Evolutionary conservation across 2,329 filamentous ascomycete species (phyloP).

Genomic region (Gnomoniopsis smithogilvyi): DNA sequence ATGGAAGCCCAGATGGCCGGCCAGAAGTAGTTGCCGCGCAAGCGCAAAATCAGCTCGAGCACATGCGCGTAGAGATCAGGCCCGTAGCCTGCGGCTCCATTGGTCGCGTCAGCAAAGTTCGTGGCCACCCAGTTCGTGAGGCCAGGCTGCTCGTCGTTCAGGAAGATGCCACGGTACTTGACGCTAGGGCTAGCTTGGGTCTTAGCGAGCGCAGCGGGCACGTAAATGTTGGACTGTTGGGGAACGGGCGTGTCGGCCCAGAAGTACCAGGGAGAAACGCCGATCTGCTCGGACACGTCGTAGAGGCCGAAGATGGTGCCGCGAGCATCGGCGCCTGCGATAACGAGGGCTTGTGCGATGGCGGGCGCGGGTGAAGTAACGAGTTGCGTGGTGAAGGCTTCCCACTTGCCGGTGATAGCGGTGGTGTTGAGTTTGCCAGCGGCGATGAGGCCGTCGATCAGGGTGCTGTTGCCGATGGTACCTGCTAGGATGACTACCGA

Average conservation of each 20-base stretch:
- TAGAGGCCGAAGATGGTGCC: slow-evolving; percentile 70
- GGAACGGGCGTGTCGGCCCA: slow-evolving; percentile 61
- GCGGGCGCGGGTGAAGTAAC: slow-evolving; percentile 56
- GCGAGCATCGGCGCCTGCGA: slow-evolving; percentile 63
- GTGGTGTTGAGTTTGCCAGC: slow-evolving; percentile 56
- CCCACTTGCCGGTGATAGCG: slow-evolving; percentile 62
- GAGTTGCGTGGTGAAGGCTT: slow-evolving; percentile 61
- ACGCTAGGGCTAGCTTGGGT: slow-evolving; percentile 58
- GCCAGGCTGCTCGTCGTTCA: slow-evolving; percentile 68
- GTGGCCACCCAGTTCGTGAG: slow-evolving; percentile 61
- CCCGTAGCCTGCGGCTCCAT: slow-evolving; percentile 45
- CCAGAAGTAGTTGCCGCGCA: slow-evolving; percentile 74
- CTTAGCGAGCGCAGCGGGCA: slow-evolving; percentile 42
- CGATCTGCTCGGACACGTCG: slow-evolving; percentile 70
- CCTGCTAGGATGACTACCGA: slow-evolving; percentile 64
- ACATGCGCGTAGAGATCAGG: slow-evolving; percentile 66
- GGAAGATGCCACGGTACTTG: slow-evolving; percentile 67
- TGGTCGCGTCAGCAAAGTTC: slow-evolving; percentile 40
- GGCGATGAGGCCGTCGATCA: slow-evolving; percentile 57
- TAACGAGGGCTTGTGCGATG: slow-evolving; percentile 57
- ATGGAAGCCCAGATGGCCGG: slow-evolving; percentile 64
- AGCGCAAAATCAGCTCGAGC: slow-evolving; percentile 67
- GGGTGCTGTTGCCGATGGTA: slow-evolving; percentile 60
- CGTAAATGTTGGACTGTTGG: slow-evolving; percentile 51
- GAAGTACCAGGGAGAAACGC: slow-evolving; percentile 68